These are phyloP conservation scores for Exsudoporus frostii DNA, from an alignment of 768 basidiomycete genomes.

Conservation along the genomic window DNA sequence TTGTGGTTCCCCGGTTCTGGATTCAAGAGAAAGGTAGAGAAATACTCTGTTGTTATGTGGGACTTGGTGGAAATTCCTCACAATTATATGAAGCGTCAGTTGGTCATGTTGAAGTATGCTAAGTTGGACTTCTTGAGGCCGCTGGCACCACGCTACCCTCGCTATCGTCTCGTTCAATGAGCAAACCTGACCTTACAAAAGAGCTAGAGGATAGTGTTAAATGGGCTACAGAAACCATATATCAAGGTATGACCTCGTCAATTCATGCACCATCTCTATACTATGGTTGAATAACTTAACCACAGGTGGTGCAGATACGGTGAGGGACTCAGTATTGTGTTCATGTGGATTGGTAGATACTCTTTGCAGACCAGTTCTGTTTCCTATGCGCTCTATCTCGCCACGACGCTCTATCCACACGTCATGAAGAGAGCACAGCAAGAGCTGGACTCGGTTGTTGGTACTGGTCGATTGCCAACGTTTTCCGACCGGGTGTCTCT, in stretches of 20 bases:
- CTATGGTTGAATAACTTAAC: too few relatives aligned
- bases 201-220: constrained; percentile 17
- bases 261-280: too few relatives aligned
- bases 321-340: background rate
- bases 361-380: constrained; percentile 23
- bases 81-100: constrained; percentile 9
- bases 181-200: constrained; percentile 3
- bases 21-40: constrained; percentile 15
- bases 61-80: constrained; percentile 11
- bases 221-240: constrained; percentile 13
- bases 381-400: constrained; percentile 19
- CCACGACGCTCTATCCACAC: constrained; percentile 28
- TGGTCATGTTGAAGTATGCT: constrained; percentile 3
- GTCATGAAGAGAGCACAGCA: constrained; percentile 26
- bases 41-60: constrained; percentile 6
- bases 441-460: constrained; percentile 29
- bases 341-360: too few relatives aligned
- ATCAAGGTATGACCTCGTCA: constrained; percentile 4
- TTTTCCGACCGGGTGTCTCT: constrained; percentile 24
- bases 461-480: constrained; percentile 18
- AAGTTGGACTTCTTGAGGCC: constrained; percentile 2
- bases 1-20: constrained; percentile 21
- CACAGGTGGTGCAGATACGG: constrained; percentile 24
- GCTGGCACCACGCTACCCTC: constrained; percentile 16
- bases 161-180: constrained; percentile 10